A percentile compares a stretch with the other conserved stretches of the same genome.
These are phyloP conservation scores for Candida vaughaniae DNA, from an alignment of 805 yeast genomes.

Conservation along the genomic window DNA sequence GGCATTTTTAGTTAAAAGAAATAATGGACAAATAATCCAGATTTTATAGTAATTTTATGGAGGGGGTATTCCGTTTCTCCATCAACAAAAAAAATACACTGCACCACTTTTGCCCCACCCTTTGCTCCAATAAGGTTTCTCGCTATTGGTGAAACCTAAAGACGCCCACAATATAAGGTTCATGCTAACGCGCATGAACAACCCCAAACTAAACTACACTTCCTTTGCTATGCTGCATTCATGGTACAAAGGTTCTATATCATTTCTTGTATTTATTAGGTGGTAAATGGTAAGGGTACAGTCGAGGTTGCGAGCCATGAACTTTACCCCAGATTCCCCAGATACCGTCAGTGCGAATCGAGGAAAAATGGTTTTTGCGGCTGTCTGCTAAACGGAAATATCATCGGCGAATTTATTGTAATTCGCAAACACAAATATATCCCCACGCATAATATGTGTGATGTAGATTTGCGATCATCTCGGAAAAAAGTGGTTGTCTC, in stretches of 20 bases:
- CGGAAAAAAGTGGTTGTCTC: too few species aligned
- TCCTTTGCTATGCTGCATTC: background rate
- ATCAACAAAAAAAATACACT: background rate
- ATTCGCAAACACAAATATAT: background rate
- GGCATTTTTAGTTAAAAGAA: slow-evolving; percentile 2
- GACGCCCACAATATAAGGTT: background rate
- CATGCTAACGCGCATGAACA: background rate
- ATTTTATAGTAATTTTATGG: too few species aligned
- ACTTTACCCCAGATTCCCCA: background rate
- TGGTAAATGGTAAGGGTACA: too few species aligned
- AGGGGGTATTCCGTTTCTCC: too few species aligned
- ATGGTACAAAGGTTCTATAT: background rate
- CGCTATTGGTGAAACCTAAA: background rate
- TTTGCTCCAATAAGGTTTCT: background rate
- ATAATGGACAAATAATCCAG: background rate
- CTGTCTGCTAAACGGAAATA: background rate
- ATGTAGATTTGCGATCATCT: too few species aligned
- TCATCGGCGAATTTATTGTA: background rate
- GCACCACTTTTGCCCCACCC: background rate
- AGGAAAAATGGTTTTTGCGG: background rate
- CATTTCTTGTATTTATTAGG: too few species aligned
- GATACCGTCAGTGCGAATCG: background rate
- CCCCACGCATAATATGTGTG: too few species aligned
- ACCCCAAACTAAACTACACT: background rate
- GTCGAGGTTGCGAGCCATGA: background rate